These are phyloP conservation scores for Diplodia intermedia DNA, from an alignment of 2,329 filamentous ascomycete genomes.

Conservation along the genomic window DNA sequence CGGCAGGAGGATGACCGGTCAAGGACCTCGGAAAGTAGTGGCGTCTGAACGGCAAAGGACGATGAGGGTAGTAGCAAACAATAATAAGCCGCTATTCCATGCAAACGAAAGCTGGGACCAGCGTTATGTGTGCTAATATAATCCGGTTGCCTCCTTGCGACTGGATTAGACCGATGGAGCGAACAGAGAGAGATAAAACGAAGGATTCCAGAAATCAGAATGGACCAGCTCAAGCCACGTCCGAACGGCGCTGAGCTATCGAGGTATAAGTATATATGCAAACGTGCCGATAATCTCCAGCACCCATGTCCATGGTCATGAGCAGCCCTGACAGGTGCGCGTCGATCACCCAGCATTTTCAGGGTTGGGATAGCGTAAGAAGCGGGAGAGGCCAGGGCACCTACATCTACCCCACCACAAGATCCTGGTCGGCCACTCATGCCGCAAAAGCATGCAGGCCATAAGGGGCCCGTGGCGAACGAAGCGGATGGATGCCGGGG, in stretches of 20 bases:
- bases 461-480: not conserved
- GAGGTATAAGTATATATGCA: slow-evolving; percentile 7
- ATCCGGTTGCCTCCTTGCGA: too few species aligned
- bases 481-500: not conserved
- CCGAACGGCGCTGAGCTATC: not conserved
- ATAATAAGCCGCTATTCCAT: not conserved
- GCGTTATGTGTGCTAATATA: not conserved
- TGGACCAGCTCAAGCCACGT: not conserved
- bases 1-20: not conserved
- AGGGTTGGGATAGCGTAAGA: not conserved
- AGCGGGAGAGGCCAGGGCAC: not conserved
- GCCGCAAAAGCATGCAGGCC: slow-evolving; percentile 8
- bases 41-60: not conserved
- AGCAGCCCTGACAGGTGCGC: slow-evolving; percentile 2
- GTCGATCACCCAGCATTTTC: not conserved
- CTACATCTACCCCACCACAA: slow-evolving; percentile 7
- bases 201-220: not conserved
- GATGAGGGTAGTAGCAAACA: too few species aligned
- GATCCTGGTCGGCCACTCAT: not conserved
- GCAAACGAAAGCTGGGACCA: not conserved
- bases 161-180: not conserved
- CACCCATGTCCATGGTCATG: slow-evolving; percentile 14
- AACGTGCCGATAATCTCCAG: not conserved
- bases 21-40: too few species aligned
- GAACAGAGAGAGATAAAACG: not conserved